Percentiles rank a stretch among this genome's conserved stretches.
Conservation (phyloP, 179 eudicot genomes). For the Camellia oleifera region DNA sequence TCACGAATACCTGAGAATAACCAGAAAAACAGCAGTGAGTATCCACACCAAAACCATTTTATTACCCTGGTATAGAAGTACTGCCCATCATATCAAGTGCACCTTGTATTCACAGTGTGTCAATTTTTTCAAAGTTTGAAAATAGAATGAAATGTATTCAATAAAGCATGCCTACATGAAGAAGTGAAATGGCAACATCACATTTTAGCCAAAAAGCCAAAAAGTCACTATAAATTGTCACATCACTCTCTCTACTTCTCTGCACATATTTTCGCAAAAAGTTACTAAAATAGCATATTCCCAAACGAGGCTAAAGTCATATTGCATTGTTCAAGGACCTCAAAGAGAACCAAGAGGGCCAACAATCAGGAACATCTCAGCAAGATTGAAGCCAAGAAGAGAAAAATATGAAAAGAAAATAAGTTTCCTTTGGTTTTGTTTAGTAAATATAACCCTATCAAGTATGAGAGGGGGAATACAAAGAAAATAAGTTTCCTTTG, state of each 20-base stretch:
- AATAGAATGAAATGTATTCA: not conserved
- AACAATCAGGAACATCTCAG: not conserved
- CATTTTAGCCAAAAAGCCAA: too few species aligned
- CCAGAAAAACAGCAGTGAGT: constrained; percentile 7
- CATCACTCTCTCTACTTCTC: too few species aligned
- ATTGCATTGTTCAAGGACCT: not conserved
- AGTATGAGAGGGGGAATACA: not conserved
- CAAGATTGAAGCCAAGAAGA: not conserved
- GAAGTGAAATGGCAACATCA: not conserved
- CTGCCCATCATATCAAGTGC: not conserved
- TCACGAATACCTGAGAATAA: constrained; percentile 79
- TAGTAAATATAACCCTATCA: not conserved
- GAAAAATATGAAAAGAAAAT: not conserved
- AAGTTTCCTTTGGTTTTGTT: not conserved
- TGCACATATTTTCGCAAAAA: too few species aligned
- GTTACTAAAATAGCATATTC: too few species aligned
- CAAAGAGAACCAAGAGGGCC: constrained; percentile 1
- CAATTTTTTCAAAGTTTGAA: not conserved
- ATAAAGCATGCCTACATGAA: not conserved
- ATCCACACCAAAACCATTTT: not conserved
- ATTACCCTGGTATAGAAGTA: not conserved
- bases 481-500: too few species aligned
- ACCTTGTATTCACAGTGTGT: not conserved
- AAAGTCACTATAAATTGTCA: too few species aligned
- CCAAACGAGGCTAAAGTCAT: not conserved